These are phyloP conservation scores for Cornus florida DNA, from an alignment of 148 eudicot species.

Conservation along the genomic window DNA sequence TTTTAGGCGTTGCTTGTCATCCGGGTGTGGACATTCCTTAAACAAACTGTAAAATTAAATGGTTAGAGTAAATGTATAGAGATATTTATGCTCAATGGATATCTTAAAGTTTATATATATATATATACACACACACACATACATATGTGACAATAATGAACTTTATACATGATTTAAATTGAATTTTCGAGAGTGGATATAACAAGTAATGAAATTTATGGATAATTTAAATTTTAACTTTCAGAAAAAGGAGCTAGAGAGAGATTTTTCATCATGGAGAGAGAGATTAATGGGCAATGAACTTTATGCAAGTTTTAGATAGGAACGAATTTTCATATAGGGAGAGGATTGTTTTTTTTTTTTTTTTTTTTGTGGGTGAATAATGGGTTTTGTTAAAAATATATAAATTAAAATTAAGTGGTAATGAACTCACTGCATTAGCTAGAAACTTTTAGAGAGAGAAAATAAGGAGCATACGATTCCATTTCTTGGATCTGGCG, in stretches of 20 bases:
- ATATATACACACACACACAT: too few species aligned
- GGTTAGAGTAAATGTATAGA: background rate
- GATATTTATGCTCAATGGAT: background rate
- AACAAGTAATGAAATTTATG: background rate
- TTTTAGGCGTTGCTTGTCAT: conserved; percentile 86
- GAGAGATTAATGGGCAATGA: too few species aligned
- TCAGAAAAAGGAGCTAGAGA: background rate
- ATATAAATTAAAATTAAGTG: too few species aligned
- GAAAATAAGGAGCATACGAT: conserved; percentile 42
- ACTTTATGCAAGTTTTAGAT: background rate
- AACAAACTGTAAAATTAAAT: conserved; percentile 50
- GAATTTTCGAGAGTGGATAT: background rate
- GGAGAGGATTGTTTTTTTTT: too few species aligned
- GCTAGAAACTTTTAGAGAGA: background rate
- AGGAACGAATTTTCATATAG: background rate
- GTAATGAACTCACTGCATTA: too few species aligned
- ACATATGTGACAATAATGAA: too few species aligned
- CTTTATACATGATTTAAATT: background rate
- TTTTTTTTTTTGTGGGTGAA: too few species aligned
- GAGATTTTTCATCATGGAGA: background rate
- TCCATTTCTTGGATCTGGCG: conserved; percentile 99
- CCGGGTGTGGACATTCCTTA: conserved; percentile 94
- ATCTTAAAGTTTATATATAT: background rate
- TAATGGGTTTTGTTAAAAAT: too few species aligned
- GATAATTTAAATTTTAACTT: too few species aligned